Percentiles rank a stretch among this genome's conserved stretches.
phyloP scores from a whole-genome alignment of 441 rosid genomes.

The Adansonia madagascariensis region DNA sequence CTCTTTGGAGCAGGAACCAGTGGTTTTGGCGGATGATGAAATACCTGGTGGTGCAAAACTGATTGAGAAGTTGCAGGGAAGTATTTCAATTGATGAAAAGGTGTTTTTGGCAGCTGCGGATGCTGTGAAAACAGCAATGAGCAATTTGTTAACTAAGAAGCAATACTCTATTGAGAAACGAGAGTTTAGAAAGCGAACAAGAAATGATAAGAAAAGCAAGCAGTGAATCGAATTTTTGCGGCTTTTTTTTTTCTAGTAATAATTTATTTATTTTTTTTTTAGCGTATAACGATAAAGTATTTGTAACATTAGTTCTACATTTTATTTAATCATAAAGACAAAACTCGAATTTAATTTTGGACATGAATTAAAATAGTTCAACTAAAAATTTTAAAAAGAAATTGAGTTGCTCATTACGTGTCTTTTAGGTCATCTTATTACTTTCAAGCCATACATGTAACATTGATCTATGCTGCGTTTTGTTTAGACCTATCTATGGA shows the following conservation, averaged over 20 bases:
- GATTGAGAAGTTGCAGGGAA: slow-evolving; percentile 79
- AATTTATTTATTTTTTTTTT: slow-evolving; percentile 5
- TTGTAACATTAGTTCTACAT: not conserved
- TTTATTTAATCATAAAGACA: no score
- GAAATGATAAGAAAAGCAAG: slow-evolving; percentile 73
- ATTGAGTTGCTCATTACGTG: no score
- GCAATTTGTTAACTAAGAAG: slow-evolving; percentile 81
- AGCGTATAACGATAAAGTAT: not conserved
- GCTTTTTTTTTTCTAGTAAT: not conserved
- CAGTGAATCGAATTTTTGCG: slow-evolving; percentile 26
- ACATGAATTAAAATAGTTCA: no score
- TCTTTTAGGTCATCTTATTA: no score
- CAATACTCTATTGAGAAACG: slow-evolving; percentile 71
- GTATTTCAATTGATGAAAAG: slow-evolving; percentile 55
- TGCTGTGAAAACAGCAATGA: slow-evolving; percentile 76
- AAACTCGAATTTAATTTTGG: no score
- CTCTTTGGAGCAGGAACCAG: slow-evolving; percentile 30
- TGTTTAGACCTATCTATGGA: no score
- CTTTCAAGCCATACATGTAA: no score
- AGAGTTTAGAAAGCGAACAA: slow-evolving; percentile 81
- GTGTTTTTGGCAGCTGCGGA: slow-evolving; percentile 70
- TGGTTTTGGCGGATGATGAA: slow-evolving; percentile 48
- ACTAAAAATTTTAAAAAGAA: no score
- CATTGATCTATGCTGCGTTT: no score
- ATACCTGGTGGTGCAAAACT: slow-evolving; percentile 72